Evolutionary conservation across 1,284 basidiomycete species (phyloP).

Genomic region (Pseudozyma sp.): DNA sequence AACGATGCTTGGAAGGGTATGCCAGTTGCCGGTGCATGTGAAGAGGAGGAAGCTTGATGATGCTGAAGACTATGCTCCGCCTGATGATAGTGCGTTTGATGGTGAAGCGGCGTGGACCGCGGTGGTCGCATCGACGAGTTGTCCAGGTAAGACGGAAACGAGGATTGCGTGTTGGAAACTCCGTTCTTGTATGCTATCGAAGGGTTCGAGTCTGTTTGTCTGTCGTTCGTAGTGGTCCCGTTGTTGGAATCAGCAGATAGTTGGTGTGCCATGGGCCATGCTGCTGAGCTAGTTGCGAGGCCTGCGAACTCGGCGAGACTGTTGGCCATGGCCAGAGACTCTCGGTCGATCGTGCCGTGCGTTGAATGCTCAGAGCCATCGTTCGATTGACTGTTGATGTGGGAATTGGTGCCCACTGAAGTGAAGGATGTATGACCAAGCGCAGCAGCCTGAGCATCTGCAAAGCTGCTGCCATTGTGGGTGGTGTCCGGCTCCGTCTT

Average conservation of each 20-base stretch:
- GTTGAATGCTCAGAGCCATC: background rate
- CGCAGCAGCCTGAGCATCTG: conserved; percentile 12
- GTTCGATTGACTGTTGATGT: background rate
- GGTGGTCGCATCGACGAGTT: conserved; percentile 11
- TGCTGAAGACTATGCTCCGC: background rate
- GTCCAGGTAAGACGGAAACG: background rate
- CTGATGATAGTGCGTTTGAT: conserved; percentile 6
- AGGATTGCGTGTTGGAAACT: too few species aligned
- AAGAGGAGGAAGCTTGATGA: background rate
- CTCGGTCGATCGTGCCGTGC: conserved; percentile 8
- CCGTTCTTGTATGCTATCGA: too few species aligned
- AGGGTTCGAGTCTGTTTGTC: background rate
- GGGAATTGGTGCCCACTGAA: conserved; percentile 6
- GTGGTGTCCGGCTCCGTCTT: conserved; percentile 20
- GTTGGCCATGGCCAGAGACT: conserved; percentile 27
- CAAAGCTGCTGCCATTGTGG: background rate
- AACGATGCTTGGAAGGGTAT: conserved; percentile 3
- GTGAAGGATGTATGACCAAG: conserved; percentile 11
- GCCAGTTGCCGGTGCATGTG: background rate
- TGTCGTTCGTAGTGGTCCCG: conserved; percentile 2
- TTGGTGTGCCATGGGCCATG: conserved; percentile 15
- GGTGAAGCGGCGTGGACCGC: conserved; percentile 3
- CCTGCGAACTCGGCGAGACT: conserved; percentile 40
- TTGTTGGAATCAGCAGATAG: background rate
- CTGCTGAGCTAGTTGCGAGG: conserved; percentile 28